A percentile compares a stretch with the other conserved stretches of the same genome.
Evolutionary conservation across 2,329 filamentous ascomycete species (phyloP).

Genomic region (Colletotrichum karsti): DNA sequence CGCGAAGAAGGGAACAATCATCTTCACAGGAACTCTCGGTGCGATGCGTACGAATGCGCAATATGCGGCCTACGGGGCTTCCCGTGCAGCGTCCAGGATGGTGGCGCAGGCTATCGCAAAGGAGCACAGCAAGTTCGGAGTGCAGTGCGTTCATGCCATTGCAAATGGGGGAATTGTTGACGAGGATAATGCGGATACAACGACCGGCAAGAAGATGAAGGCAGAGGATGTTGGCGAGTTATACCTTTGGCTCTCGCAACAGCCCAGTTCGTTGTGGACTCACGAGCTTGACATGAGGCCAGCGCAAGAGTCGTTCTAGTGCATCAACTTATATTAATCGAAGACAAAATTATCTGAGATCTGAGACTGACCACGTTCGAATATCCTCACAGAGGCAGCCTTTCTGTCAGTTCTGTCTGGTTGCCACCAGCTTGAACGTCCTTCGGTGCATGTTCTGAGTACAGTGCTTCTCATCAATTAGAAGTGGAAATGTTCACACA

Average conservation of each 20-base stretch:
- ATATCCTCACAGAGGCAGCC: no score
- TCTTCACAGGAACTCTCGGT: constrained; percentile 65
- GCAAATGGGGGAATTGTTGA: constrained; percentile 64
- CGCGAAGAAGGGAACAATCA: constrained; percentile 63
- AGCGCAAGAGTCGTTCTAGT: constrained; percentile 27
- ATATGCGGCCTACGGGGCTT: constrained; percentile 63
- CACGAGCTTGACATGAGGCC: constrained; percentile 29
- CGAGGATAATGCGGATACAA: constrained; percentile 55
- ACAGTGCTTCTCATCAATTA: no score
- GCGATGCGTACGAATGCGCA: constrained; percentile 61
- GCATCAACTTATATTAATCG: no score
- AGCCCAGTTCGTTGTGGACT: constrained; percentile 28
- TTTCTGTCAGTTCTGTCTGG: no score
- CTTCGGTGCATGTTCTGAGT: no score
- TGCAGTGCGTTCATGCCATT: constrained; percentile 68
- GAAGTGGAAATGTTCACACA: no score
- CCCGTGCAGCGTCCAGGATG: constrained; percentile 59
- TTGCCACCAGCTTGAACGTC: no score
- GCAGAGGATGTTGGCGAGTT: constrained; percentile 65
- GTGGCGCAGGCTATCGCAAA: constrained; percentile 63
- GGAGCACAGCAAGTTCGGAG: constrained; percentile 63
- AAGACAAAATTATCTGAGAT: no score
- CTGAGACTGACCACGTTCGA: no score
- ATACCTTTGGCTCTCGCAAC: constrained; percentile 53
- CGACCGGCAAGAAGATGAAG: constrained; percentile 62